A percentile compares a stretch with the other conserved stretches of the same genome.
phyloP scores from a whole-genome alignment of 2,329 filamentous ascomycete genomes.

The Penicillium sp. region DNA sequence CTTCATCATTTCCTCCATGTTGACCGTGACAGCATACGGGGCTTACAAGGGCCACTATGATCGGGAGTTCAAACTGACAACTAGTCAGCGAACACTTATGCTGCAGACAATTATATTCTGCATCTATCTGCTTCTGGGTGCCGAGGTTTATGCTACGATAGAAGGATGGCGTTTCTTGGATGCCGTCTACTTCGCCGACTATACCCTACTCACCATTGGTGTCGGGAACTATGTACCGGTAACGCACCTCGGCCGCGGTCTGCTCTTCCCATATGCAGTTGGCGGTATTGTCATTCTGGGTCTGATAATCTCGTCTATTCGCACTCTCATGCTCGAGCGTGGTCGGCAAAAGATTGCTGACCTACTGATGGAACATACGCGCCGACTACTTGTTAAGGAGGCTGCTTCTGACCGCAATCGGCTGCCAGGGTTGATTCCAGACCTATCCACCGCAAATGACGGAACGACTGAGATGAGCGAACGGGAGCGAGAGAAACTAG shows the following conservation, averaged over 20 bases:
- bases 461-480: constrained; percentile 17
- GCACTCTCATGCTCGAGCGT: constrained; percentile 43
- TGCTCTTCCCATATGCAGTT: constrained; percentile 41
- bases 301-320: constrained; percentile 40
- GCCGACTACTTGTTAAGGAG: constrained; percentile 33
- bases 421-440: constrained; percentile 19
- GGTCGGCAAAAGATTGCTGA: constrained; percentile 42
- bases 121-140: constrained; percentile 45
- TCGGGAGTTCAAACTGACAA: constrained; percentile 61
- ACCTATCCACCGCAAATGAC: constrained; percentile 12
- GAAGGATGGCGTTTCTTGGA: constrained; percentile 42
- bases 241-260: constrained; percentile 38
- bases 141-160: constrained; percentile 42
- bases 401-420: constrained; percentile 20
- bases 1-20: constrained; percentile 58
- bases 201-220: constrained; percentile 42
- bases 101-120: constrained; percentile 48
- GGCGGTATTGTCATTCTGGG: constrained; percentile 42
- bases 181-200: constrained; percentile 40
- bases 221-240: constrained; percentile 37
- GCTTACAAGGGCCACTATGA: constrained; percentile 59
- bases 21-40: constrained; percentile 61
- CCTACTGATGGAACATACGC: constrained; percentile 39
- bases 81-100: constrained; percentile 59
- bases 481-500: constrained; percentile 34